Base-by-base conservation (phyloP, 2,329 filamentous ascomycete species). In the Leptographium lundbergii region DNA sequence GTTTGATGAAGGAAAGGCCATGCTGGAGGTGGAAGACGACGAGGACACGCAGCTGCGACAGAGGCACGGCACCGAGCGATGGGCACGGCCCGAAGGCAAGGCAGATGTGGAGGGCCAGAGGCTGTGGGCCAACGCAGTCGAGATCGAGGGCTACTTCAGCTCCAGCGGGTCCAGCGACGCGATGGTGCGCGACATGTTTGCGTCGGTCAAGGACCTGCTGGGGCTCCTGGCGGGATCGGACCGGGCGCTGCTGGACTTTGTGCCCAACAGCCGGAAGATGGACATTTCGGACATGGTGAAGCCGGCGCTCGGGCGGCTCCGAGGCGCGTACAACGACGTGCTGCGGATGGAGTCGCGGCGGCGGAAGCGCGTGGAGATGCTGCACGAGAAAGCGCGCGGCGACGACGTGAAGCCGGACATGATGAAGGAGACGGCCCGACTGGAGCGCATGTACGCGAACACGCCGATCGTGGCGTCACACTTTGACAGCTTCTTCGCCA, bases 401-500 rank as follows among this genome's bases (percentile, higher is more conserved):
- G 94, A 99, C 70, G 92, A 97, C 70, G 91, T 97, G 66, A 91
- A 91, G 66, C 81, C 83, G 0, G 89, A 91, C 56, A 86, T 99
- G 4, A 77, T 96, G 25, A 81, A 81, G 55, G 91, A 97, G 76
- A 86, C 91, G 2, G 86, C 87, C 42, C 84, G 91, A 10, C 77
- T 97, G 14, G 94, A 97, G 73, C 84, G 91, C 53, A 86, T 88
- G 60, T 92, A 90, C 63, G 89, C 91, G 0, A 88, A 88, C 72
- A 91, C 91, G 45, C 82, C 85, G 13, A 87, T 99, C 57, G 87
- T 90, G 56, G 86, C 92, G 0, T 88, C 88, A 3, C 91, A 96
- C 66, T 97, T 99, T 67, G 94, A 99, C 67, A 82, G 85, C 57
- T 87, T 97, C 54, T 96, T 97, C 64, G 89, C 95, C 66, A 80